A percentile compares a stretch with the other conserved stretches of the same genome.
phyloP scores from a whole-genome alignment of 2,329 filamentous ascomycete genomes.

The Aspergillus costaricaensis region DNA sequence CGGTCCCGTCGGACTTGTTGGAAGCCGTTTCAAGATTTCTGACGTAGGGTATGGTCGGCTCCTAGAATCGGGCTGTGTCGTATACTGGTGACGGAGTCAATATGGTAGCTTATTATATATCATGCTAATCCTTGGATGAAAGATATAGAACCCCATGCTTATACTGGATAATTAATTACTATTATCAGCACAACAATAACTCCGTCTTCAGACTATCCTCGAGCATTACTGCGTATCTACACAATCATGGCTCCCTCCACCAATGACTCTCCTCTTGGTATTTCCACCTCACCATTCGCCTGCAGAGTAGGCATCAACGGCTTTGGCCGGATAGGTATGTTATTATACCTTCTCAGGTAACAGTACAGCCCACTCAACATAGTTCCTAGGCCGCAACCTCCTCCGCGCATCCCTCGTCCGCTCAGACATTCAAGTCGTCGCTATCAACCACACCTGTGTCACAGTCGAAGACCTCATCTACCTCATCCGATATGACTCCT shows the following conservation, averaged over 20 bases:
- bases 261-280: neutral
- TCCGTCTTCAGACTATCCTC: no score
- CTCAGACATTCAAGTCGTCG: constrained; percentile 29
- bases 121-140: neutral
- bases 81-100: neutral
- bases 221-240: neutral
- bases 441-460: constrained; percentile 34
- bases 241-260: neutral
- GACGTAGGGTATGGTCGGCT: neutral
- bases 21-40: neutral
- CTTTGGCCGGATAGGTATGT: constrained; percentile 79
- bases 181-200: neutral
- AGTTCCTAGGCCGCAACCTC: constrained; percentile 64
- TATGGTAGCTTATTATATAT: neutral
- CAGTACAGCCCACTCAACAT: no score
- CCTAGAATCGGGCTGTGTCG: neutral
- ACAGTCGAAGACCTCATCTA: constrained; percentile 33
- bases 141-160: neutral
- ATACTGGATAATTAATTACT: neutral
- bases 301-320: constrained; percentile 89
- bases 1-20: neutral
- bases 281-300: neutral
- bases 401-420: constrained; percentile 29
- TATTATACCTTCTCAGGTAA: neutral
- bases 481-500: constrained; percentile 31